A percentile compares a stretch with the other conserved stretches of the same genome.
Evolutionary conservation across 2,329 filamentous ascomycete genomes (phyloP).

Genomic region (Colletotrichum sp.): DNA sequence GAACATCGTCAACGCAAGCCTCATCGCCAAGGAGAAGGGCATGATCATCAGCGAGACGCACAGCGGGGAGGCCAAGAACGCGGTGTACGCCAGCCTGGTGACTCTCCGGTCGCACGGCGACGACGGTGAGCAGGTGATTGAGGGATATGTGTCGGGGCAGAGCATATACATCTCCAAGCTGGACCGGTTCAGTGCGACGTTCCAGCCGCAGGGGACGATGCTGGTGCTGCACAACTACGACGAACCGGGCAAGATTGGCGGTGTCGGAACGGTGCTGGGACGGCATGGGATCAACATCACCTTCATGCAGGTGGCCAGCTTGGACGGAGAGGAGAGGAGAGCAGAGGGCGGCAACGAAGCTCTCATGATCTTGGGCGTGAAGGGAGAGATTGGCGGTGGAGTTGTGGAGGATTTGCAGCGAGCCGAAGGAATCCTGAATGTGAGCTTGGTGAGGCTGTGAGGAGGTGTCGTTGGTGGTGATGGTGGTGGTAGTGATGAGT

Average conservation of each 20-base stretch:
- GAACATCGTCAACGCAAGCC: slow-evolving; percentile 82
- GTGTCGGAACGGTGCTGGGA: slow-evolving; percentile 75
- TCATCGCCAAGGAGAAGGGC: slow-evolving; percentile 78
- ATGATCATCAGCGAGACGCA: slow-evolving; percentile 77
- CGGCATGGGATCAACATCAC: slow-evolving; percentile 76
- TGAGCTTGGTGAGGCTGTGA: slow-evolving; percentile 55
- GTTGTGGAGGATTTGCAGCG: slow-evolving; percentile 53
- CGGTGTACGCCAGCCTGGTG: slow-evolving; percentile 73
- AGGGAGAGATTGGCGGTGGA: slow-evolving; percentile 65
- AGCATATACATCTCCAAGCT: slow-evolving; percentile 74
- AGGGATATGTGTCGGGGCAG: slow-evolving; percentile 71
- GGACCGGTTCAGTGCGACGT: slow-evolving; percentile 75
- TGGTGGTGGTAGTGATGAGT: background rate
- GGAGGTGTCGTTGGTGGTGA: background rate
- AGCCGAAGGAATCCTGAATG: slow-evolving; percentile 60
- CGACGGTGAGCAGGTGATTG: slow-evolving; percentile 53
- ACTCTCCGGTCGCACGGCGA: slow-evolving; percentile 64
- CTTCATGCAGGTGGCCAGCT: slow-evolving; percentile 75
- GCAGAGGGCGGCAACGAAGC: slow-evolving; percentile 64
- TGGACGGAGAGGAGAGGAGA: slow-evolving; percentile 44
- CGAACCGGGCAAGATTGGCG: slow-evolving; percentile 81
- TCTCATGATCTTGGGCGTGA: slow-evolving; percentile 81
- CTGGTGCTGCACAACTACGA: slow-evolving; percentile 86
- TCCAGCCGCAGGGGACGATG: slow-evolving; percentile 74
- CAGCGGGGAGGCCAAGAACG: slow-evolving; percentile 63